phyloP scores from a whole-genome alignment of 73 alveolate genomes.

The Stentor roeselii region DNA sequence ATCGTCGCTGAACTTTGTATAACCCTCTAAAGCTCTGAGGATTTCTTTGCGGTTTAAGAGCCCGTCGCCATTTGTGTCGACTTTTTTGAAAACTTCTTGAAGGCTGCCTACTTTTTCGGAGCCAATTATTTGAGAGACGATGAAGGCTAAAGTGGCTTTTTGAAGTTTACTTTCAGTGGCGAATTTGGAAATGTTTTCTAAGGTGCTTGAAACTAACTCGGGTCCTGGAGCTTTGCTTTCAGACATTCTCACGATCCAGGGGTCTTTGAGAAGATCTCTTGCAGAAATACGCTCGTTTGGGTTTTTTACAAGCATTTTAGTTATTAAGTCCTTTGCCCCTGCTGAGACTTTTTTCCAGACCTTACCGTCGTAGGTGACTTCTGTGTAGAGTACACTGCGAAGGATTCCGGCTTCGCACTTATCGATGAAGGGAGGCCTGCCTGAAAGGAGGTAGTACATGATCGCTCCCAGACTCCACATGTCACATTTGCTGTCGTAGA shows the following conservation, averaged over 20 bases:
- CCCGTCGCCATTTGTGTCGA: too few relatives aligned
- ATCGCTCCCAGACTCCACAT: neutral
- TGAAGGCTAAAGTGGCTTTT: too few relatives aligned
- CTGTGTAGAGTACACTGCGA: neutral
- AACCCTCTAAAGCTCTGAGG: too few relatives aligned
- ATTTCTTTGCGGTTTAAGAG: too few relatives aligned
- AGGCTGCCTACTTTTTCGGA: too few relatives aligned
- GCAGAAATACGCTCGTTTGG: conserved; percentile 74
- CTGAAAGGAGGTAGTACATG: neutral
- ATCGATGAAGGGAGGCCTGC: neutral
- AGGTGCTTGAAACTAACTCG: too few relatives aligned
- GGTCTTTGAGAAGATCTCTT: conserved; percentile 75
- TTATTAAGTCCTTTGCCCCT: conserved; percentile 89
- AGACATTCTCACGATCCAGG: conserved; percentile 59
- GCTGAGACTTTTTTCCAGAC: conserved; percentile 38
- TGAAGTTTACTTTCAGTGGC: too few relatives aligned
- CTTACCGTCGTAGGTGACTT: neutral
- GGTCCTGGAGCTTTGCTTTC: conserved; percentile 32
- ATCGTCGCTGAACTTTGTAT: too few relatives aligned
- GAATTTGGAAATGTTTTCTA: too few relatives aligned
- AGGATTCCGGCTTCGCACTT: neutral
- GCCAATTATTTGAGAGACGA: too few relatives aligned
- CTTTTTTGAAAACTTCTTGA: too few relatives aligned
- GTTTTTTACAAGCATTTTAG: conserved; percentile 73
- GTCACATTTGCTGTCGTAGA: neutral